A percentile compares a stretch with the other conserved stretches of the same genome.
Conservation (phyloP, 179 eudicot genomes). For the Corrigiola litoralis region DNA sequence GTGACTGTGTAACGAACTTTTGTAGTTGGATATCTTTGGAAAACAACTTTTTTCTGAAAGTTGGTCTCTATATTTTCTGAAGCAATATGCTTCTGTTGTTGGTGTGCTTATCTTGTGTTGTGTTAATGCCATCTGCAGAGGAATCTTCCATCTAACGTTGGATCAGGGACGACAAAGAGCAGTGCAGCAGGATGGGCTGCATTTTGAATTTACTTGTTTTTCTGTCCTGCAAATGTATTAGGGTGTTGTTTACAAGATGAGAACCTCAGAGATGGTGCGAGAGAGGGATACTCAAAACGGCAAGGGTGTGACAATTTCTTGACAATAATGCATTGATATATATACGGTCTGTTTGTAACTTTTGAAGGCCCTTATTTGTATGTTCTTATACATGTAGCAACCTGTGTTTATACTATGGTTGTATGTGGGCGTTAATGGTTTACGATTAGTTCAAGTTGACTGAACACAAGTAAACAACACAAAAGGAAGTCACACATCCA, state of each 20-base stretch:
- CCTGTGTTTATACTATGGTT: background rate
- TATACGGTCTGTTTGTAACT: conserved; percentile 10
- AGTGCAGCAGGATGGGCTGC: conserved; percentile 99
- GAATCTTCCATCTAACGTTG: conserved; percentile 72
- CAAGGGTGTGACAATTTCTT: conserved; percentile 15
- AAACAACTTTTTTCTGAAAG: background rate
- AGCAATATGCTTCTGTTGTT: background rate
- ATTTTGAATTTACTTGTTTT: conserved; percentile 39
- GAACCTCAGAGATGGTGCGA: conserved; percentile 11
- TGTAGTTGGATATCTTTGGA: background rate
- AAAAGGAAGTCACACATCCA: no score
- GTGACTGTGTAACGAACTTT: background rate
- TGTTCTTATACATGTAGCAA: background rate
- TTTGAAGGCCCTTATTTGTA: background rate
- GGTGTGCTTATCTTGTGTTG: background rate
- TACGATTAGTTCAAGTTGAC: background rate
- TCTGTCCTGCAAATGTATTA: conserved; percentile 10
- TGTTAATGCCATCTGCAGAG: conserved; percentile 46
- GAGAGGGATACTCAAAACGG: conserved; percentile 19
- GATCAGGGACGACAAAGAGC: conserved; percentile 59
- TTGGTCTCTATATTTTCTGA: background rate
- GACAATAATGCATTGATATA: conserved; percentile 17
- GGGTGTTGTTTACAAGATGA: conserved; percentile 23
- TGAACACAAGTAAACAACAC: no score
- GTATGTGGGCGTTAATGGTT: background rate